Evolutionary conservation across 2,329 filamentous ascomycete genomes (phyloP), one percentile per base, ranked within the genome.

Genomic region (Allantophomopsis cytisporea): DNA sequence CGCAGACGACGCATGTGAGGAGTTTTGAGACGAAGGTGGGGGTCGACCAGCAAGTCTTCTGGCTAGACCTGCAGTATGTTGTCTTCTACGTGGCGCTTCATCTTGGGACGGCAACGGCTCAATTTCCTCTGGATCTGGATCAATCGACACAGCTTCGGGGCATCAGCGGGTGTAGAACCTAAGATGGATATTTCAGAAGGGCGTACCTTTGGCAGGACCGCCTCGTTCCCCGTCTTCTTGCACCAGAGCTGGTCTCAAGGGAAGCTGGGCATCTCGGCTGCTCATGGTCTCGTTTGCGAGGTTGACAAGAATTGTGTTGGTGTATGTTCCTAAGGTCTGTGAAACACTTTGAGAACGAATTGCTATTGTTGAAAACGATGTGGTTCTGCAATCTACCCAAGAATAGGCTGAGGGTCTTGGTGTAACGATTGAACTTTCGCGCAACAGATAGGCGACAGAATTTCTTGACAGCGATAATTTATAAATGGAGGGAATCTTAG

Each of bases 81-180:
- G 51, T 37, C 50, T 54, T 15, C 39, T 37, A 36, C 44, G 39
- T n/a, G 41, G 42, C 11, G 41, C 34, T 17, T 54, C 52, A 31
- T 50, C 47, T 13, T 47, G 40, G 8, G 38, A 40, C 21, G 37
- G 34, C 18, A 45, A 40, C 20, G 39, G 41, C n/a, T 42, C 31
- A 21, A 39, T 41, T 35, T 44, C 41, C 32, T 52, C 47, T 37
- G 51, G 50, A 37, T 54, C 53, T n/a, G 47, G 36, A 13, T 15
- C 46, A 33, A 55, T 55, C 11, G 52, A 55, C 23, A 56, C 54
- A 16, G 51, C 53, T 55, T 34, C 7, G 14, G 7, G 12, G 16
- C 12, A 17, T 34, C 16, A 17, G 16, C 14, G 31, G 15, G 10
- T 34, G n/a, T 14, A 15, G 12, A 34, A 34, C 15, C n/a, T 4